Percentiles rank a stretch among this genome's conserved stretches.
These are phyloP conservation scores for Xerocomus amazonicus DNA, from an alignment of 1,284 basidiomycete genomes.

Conservation along the genomic window DNA sequence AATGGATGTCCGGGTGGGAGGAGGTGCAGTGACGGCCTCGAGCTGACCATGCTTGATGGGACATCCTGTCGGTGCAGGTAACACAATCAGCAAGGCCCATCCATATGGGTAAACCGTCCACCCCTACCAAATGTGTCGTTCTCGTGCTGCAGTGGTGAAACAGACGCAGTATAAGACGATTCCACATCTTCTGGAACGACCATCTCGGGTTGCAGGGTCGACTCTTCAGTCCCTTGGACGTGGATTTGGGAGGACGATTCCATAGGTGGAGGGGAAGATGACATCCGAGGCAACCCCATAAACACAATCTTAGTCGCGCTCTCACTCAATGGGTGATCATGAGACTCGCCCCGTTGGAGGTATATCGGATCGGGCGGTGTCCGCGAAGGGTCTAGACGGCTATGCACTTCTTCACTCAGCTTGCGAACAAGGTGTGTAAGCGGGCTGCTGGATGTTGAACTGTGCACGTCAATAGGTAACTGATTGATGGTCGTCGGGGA, in stretches of 20 bases:
- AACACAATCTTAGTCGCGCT: slow-evolving; percentile 20
- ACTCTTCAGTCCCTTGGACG: slow-evolving; percentile 15
- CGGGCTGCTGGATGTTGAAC: slow-evolving; percentile 42
- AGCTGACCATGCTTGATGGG: slow-evolving; percentile 24
- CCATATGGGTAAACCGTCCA: slow-evolving; percentile 4
- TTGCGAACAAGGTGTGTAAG: slow-evolving; percentile 61
- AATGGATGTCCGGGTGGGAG: slow-evolving; percentile 10
- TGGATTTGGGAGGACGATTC: slow-evolving; percentile 8
- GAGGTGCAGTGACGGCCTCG: slow-evolving; percentile 13
- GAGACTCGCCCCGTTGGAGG: slow-evolving; percentile 8
- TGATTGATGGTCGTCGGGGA: slow-evolving; percentile 1
- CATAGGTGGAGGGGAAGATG: slow-evolving; percentile 15
- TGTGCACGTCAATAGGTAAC: slow-evolving; percentile 16
- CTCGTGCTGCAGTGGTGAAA: slow-evolving; percentile 39
- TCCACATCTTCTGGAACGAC: slow-evolving; percentile 64
- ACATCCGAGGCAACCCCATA: slow-evolving; percentile 20
- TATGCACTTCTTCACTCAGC: slow-evolving; percentile 56
- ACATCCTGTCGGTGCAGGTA: slow-evolving; percentile 13
- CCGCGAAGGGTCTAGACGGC: slow-evolving; percentile 25
- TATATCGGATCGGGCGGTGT: slow-evolving; percentile 10
- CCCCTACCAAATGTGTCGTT: slow-evolving; percentile 46
- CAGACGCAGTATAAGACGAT: slow-evolving; percentile 53
- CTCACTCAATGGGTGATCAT: slow-evolving; percentile 4
- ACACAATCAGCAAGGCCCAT: slow-evolving; percentile 11
- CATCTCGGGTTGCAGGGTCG: slow-evolving; percentile 32